These are phyloP conservation scores for Nannizziopsis barbatae DNA, from an alignment of 2,329 filamentous ascomycete genomes.

Conservation along the genomic window DNA sequence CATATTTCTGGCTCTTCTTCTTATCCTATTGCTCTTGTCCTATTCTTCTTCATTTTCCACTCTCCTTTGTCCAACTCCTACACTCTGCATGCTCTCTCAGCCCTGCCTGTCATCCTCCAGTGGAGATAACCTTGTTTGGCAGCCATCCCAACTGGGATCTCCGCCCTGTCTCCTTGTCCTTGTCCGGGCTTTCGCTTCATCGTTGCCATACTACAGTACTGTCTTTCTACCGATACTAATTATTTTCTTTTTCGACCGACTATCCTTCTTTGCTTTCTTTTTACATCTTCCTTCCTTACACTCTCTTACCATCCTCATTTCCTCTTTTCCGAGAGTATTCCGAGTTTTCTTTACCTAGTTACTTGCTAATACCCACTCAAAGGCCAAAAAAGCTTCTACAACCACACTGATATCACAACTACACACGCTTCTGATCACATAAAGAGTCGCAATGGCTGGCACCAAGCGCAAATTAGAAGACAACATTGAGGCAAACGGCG, in stretches of 20 bases:
- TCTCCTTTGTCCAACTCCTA: no score
- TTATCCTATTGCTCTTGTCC: no score
- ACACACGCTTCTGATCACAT: not conserved
- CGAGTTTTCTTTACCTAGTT: not conserved
- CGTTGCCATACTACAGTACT: not conserved
- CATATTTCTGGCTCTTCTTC: no score
- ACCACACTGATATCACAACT: not conserved
- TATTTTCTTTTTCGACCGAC: no score
- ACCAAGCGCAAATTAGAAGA: constrained; percentile 8
- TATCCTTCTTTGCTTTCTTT: no score
- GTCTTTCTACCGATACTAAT: not conserved
- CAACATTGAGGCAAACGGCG: not conserved
- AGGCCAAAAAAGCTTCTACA: not conserved
- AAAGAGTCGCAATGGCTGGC: constrained; percentile 5
- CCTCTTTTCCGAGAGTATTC: not conserved
- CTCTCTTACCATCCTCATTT: not conserved
- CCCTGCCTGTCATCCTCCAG: no score
- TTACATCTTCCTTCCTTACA: not conserved
- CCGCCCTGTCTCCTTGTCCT: not conserved
- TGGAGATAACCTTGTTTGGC: not conserved
- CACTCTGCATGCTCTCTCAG: no score
- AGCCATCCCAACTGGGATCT: not conserved
- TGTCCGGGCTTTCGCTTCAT: not conserved
- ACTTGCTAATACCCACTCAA: no score
- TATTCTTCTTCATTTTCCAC: no score